Conservation (phyloP, 306 rosid species). For the Castanea mollissima region DNA sequence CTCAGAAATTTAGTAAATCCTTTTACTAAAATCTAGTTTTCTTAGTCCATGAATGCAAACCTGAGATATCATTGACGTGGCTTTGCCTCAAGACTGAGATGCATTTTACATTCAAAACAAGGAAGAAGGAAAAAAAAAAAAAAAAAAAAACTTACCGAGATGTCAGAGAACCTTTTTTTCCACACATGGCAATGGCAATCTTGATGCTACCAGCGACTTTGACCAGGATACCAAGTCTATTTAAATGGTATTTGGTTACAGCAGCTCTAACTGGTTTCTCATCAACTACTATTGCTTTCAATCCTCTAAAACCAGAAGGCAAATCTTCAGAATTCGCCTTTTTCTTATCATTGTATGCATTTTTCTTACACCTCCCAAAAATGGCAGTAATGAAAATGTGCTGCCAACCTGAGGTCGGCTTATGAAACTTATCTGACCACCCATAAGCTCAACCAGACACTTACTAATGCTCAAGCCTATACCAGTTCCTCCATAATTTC, state of each 20-base stretch:
- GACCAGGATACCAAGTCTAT: constrained; percentile 83
- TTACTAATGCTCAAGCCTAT: constrained; percentile 97
- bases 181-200: constrained; percentile 51
- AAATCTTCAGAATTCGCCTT: constrained; percentile 71
- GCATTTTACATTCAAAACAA: not conserved
- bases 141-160: constrained; percentile 44
- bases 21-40: not conserved
- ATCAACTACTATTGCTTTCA: constrained; percentile 83
- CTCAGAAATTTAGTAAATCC: not conserved
- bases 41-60: not conserved
- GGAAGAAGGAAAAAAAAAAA: not conserved
- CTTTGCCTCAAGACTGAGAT: not conserved
- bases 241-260: constrained; percentile 83
- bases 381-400: constrained; percentile 80
- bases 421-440: constrained; percentile 76
- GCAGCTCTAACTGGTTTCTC: constrained; percentile 94
- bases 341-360: constrained; percentile 43
- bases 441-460: constrained; percentile 94
- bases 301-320: constrained; percentile 74
- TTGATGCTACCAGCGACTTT: constrained; percentile 60
- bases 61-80: not conserved
- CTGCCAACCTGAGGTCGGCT: constrained; percentile 87
- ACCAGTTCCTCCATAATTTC: constrained; percentile 97
- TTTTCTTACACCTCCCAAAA: constrained; percentile 63
- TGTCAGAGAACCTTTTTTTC: constrained; percentile 58